Evolutionary conservation across 306 rosid species (phyloP), one percentile per base, ranked within the genome.

Genomic region (Medicago lupulina): DNA sequence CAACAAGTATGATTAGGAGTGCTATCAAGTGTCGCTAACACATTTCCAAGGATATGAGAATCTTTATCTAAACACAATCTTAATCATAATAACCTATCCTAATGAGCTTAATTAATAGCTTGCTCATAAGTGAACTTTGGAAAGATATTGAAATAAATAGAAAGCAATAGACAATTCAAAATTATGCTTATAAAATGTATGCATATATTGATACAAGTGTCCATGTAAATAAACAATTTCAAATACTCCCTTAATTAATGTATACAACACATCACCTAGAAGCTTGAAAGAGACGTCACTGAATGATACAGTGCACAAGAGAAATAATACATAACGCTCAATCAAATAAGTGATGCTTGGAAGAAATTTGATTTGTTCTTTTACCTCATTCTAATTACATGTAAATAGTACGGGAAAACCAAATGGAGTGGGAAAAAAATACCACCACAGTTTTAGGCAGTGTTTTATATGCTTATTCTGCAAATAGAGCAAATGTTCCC

Each of bases 401-500:
- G 73, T 69, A 71, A 60, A 79, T 73, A 79, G 41, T 62, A 9
- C 59, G 67, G 39, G 68, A 51, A 55, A 74, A 70, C 79, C 68
- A 59, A 67, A 46, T 25, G 36, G 67, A 74, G 31, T 46, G 63
- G 36, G 39, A 9, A 53, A 21, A 41, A 31, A 66, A 66, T 85
- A 82, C 82, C 77, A 71, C 88, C 86, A 75, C 46, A 77, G 79
- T 83, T 77, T 67, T 78, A 59, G 84, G 83, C 70, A 73, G 82
- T 86, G 72, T 65, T 80, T 34, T 64, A 19, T 59, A 84, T 57
- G 39, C 82, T 81, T 63, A 83, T 71, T 79, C 73, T 76, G 80
- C 5, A 71, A 40, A 51, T 58, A 60, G 75, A 75, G 73, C 61
- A 78, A 80, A 79, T 74, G 78, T 57, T 83, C 59, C 41, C 75